Conservation (phyloP, 352 stramenopile species). For the Globisporangium parvum region DNA sequence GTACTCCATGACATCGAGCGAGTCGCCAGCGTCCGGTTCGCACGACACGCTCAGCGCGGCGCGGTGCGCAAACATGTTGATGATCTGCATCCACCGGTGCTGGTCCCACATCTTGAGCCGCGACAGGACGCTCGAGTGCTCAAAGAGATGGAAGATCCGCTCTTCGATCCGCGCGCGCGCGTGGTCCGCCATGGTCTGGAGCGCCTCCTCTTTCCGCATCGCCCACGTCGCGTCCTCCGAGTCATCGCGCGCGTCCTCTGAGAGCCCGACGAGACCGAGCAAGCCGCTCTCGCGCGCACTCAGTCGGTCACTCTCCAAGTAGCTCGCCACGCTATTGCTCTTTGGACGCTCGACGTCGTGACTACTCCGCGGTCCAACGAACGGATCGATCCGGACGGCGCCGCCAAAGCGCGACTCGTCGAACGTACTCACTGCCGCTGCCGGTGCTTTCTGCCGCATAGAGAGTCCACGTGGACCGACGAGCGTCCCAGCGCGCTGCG, state of each 20-base stretch:
- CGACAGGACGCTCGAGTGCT: conserved; percentile 42
- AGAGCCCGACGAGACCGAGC: conserved; percentile 51
- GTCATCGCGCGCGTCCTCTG: conserved; percentile 57
- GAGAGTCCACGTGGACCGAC: conserved; percentile 21
- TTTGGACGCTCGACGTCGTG: not conserved
- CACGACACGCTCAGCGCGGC: conserved; percentile 63
- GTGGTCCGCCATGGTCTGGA: conserved; percentile 60
- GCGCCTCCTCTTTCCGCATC: conserved; percentile 30
- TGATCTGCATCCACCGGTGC: conserved; percentile 79
- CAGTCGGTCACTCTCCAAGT: conserved; percentile 24
- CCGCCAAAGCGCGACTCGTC: conserved; percentile 54
- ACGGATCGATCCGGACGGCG: conserved; percentile 36
- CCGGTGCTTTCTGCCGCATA: conserved; percentile 16
- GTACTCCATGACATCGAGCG: conserved; percentile 84
- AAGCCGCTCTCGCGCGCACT: conserved; percentile 44
- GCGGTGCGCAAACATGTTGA: conserved; percentile 60
- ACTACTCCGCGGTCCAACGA: conserved; percentile 16
- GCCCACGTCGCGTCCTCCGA: conserved; percentile 35
- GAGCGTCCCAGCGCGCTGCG: conserved; percentile 32
- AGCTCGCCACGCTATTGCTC: conserved; percentile 13
- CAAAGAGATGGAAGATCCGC: conserved; percentile 63
- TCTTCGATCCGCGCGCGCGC: conserved; percentile 63
- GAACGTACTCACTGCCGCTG: conserved; percentile 29
- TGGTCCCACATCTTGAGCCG: conserved; percentile 64
- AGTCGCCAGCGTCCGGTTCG: conserved; percentile 61